These are phyloP conservation scores for Eutrema salsugineum DNA, from an alignment of 441 rosid species.

Conservation along the genomic window DNA sequence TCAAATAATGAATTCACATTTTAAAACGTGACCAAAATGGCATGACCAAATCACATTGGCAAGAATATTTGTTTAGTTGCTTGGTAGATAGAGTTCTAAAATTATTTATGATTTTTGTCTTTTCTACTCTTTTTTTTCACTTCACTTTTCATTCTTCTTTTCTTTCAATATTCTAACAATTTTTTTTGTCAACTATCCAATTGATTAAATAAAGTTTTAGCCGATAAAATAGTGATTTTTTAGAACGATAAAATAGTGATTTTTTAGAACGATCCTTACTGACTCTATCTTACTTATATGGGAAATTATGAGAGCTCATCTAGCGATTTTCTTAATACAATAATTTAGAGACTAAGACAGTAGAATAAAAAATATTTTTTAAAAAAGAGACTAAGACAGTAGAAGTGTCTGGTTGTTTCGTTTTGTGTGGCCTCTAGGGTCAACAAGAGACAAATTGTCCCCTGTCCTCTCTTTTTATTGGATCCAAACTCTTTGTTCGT, in stretches of 20 bases:
- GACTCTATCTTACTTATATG: no score
- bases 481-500: slow-evolving; percentile 20
- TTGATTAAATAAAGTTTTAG: no score
- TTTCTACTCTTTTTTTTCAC: neutral
- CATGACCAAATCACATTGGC: neutral
- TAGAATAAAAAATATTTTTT: no score
- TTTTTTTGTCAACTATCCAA: no score
- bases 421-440: slow-evolving; percentile 25
- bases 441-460: slow-evolving; percentile 26
- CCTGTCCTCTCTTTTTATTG: slow-evolving; percentile 21
- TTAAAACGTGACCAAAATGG: neutral
- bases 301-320: no score
- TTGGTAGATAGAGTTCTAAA: neutral
- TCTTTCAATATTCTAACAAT: neutral
- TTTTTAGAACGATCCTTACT: no score
- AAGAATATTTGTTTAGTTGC: neutral
- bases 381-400: slow-evolving; percentile 13
- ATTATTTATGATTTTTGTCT: neutral
- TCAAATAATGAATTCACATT: neutral
- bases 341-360: slow-evolving; percentile 9
- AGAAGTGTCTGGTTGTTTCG: slow-evolving; percentile 13
- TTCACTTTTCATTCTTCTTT: neutral
- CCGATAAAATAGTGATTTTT: no score
- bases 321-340: neutral
- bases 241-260: no score